Evolutionary conservation across 2,329 filamentous ascomycete species (phyloP), one percentile per base, ranked within the genome.

Genomic region (Ophiosphaerella narmari): DNA sequence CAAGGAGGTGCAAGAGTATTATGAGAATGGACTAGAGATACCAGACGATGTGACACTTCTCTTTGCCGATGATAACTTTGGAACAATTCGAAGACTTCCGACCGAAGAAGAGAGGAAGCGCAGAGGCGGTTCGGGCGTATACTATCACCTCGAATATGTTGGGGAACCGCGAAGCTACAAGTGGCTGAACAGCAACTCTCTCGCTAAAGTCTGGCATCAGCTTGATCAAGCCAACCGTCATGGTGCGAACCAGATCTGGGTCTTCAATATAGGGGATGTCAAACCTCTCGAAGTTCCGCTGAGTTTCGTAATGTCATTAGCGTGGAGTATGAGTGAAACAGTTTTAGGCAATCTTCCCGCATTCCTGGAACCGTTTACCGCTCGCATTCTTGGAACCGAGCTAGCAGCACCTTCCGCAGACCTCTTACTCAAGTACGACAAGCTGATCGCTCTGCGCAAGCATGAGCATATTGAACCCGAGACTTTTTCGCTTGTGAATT

Each of bases 71-170:
- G 54, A 57, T 18, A 57, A 57, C 34, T 51, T 48, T 39, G 54
- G 54, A 1, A 57, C 37, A n/a, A 48, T 57, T 21, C 46, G 45
- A 34, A 37, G 54, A 12, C 33, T 54, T 5, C 51, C 54, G 5
- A 38, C 34, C 7, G 36, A 32, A 16, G 43, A 46, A 9, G 47
- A 54, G 35, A 21, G 13, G 26, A 37, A 33, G 11, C 38, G 51
- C 11, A 13, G 32, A 13, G 54, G 54, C 9, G 43, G 51, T 11
- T 33, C 45, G 2, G 54, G 54, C 1, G 42, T 56, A 14, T 57
- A 54, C 26, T 57, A 54, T 43, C 54, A 57, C 21, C 45, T 57
- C 9, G 54, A 57, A 33, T 57, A 57, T 14, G 54, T 57, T 23
- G 54, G 54, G 13, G 38, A 33, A 8, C 54, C 54, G 5, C 37